These are phyloP conservation scores for Backusella luteola DNA, from an alignment of 192 early-diverging fungal genomes.

Conservation along the genomic window DNA sequence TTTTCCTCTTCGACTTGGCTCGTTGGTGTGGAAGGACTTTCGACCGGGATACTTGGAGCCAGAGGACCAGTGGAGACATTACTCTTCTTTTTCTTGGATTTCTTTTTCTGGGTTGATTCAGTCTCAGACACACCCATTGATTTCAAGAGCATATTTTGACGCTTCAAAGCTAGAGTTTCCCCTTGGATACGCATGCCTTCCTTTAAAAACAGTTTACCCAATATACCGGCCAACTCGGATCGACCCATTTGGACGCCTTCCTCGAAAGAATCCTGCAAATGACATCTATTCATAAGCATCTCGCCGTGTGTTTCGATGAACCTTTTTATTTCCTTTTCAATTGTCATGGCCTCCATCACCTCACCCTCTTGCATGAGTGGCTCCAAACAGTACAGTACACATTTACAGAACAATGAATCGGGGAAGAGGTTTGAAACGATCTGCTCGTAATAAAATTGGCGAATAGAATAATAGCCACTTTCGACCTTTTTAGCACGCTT, in stretches of 20 bases:
- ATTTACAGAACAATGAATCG: constrained; percentile 38
- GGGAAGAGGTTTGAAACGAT: constrained; percentile 34
- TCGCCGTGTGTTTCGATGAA: constrained; percentile 61
- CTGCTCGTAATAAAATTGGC: constrained; percentile 53
- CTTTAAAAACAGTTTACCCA: constrained; percentile 71
- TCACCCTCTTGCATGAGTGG: constrained; percentile 76
- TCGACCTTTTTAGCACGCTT: constrained; percentile 65
- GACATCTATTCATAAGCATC: constrained; percentile 49
- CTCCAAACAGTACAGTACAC: constrained; percentile 61
- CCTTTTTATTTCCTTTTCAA: constrained; percentile 45
- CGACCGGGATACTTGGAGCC: no score
- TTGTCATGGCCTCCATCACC: constrained; percentile 60
- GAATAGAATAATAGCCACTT: constrained; percentile 50
- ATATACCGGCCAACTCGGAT: constrained; percentile 66
- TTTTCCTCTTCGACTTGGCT: not conserved
- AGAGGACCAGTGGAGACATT: not conserved
- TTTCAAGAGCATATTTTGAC: constrained; percentile 51
- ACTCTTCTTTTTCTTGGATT: constrained; percentile 32
- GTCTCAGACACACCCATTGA: constrained; percentile 45
- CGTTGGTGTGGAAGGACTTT: not conserved
- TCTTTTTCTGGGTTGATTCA: constrained; percentile 10
- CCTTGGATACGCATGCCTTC: constrained; percentile 73
- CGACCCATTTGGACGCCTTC: constrained; percentile 70
- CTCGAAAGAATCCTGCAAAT: constrained; percentile 64
- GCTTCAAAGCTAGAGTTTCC: constrained; percentile 50